Conservation (phyloP, 805 yeast species). For the Komagataella phaffii region DNA sequence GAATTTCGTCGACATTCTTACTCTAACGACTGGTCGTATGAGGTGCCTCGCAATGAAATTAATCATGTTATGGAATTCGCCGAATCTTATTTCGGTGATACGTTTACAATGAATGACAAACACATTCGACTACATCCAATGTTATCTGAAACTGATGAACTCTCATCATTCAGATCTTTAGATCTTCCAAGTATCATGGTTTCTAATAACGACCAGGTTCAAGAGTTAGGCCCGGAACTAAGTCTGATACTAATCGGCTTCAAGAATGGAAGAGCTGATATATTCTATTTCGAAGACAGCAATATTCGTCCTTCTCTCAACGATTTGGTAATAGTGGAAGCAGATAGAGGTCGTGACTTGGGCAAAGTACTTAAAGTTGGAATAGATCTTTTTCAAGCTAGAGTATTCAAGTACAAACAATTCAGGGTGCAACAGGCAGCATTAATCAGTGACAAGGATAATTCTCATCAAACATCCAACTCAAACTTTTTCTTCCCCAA, state of each 20-base stretch:
- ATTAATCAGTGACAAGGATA: conserved; percentile 14
- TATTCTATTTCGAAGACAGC: conserved; percentile 37
- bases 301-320: conserved; percentile 29
- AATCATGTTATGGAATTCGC: background rate
- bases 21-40: background rate
- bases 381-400: conserved; percentile 52
- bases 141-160: background rate
- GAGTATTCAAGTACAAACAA: conserved; percentile 50
- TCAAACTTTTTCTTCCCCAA: conserved; percentile 56
- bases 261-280: conserved; percentile 71
- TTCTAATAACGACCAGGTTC: background rate
- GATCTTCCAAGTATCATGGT: background rate
- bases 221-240: conserved; percentile 8
- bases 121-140: background rate
- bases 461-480: conserved; percentile 4
- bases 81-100: background rate
- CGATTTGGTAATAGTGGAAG: conserved; percentile 72
- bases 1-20: background rate
- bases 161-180: background rate
- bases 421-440: conserved; percentile 63
- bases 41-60: background rate
- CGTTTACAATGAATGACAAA: background rate
- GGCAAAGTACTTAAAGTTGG: conserved; percentile 51
- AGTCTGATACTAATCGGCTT: conserved; percentile 55
- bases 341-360: conserved; percentile 69